Percentiles rank a stretch among this genome's conserved stretches.
phyloP scores from a whole-genome alignment of 805 yeast genomes.

The Kuraishia capsulata region DNA sequence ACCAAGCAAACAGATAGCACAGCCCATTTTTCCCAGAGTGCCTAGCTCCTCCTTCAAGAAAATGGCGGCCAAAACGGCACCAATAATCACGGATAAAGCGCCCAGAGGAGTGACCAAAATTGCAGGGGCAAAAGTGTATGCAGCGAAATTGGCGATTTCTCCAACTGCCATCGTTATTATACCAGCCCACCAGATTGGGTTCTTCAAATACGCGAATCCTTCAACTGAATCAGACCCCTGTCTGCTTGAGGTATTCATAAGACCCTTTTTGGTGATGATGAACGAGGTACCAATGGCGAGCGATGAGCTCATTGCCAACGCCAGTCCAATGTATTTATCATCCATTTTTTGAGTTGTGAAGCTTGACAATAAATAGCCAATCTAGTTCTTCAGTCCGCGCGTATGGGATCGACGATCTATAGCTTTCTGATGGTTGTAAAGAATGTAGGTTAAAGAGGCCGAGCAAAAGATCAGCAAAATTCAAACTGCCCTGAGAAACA shows the following conservation, averaged over 20 bases:
- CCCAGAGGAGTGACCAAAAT: constrained; percentile 88
- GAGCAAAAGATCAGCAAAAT: no score
- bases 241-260: constrained; percentile 55
- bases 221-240: constrained; percentile 56
- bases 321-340: constrained; percentile 84
- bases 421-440: neutral
- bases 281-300: constrained; percentile 87
- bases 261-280: constrained; percentile 82
- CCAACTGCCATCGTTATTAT: constrained; percentile 87
- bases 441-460: no score
- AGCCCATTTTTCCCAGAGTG: constrained; percentile 81
- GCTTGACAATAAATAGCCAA: no score
- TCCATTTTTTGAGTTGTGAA: constrained; percentile 31
- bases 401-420: neutral
- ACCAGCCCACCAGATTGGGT: constrained; percentile 94
- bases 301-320: constrained; percentile 79
- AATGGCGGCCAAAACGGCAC: constrained; percentile 82
- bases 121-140: constrained; percentile 93
- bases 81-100: constrained; percentile 82
- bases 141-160: constrained; percentile 88
- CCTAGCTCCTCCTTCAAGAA: constrained; percentile 85
- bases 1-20: constrained; percentile 84
- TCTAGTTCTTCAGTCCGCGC: no score
- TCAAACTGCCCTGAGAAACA: no score
- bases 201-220: constrained; percentile 68